Evolutionary conservation across 352 stramenopile genomes (phyloP).

Genomic region (Globisporangium canariense): DNA sequence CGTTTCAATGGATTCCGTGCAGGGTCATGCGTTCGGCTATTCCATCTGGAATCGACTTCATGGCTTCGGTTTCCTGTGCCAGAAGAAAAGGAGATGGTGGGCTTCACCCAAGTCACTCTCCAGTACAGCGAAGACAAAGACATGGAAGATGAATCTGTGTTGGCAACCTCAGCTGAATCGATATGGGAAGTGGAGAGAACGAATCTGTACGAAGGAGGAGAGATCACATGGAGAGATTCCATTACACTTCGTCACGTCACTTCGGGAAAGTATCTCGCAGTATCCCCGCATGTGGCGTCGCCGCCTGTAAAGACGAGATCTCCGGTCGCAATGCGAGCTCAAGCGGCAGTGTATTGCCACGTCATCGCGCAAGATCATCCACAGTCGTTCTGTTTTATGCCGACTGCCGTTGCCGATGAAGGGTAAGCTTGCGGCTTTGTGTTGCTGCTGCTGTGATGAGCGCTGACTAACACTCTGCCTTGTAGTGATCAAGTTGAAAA

Average conservation of each 20-base stretch:
- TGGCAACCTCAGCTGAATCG: conserved; percentile 40
- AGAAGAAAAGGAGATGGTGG: not conserved
- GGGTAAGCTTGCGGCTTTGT: conserved; percentile 24
- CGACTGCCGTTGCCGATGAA: conserved; percentile 50
- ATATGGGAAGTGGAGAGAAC: conserved; percentile 62
- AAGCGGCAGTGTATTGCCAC: conserved; percentile 22
- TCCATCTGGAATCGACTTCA: conserved; percentile 64
- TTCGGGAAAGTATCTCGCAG: conserved; percentile 52
- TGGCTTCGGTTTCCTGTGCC: conserved; percentile 43
- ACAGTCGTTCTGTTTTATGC: conserved; percentile 54
- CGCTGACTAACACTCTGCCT: not conserved
- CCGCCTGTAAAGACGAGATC: conserved; percentile 22
- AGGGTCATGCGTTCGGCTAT: conserved; percentile 53
- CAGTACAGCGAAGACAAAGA: conserved; percentile 48
- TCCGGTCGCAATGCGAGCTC: conserved; percentile 14
- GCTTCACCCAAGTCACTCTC: conserved; percentile 28
- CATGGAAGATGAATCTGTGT: conserved; percentile 26
- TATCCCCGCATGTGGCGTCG: conserved; percentile 17
- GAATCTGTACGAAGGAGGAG: conserved; percentile 47
- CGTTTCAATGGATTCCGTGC: conserved; percentile 31
- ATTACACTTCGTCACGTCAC: conserved; percentile 56
- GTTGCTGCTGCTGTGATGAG: not conserved
- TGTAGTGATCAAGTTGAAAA: conserved; percentile 42
- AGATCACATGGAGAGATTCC: conserved; percentile 46
- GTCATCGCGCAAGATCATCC: conserved; percentile 36